Conservation (phyloP, 139 green algal genomes). For the Tetraselmis chui region DNA sequence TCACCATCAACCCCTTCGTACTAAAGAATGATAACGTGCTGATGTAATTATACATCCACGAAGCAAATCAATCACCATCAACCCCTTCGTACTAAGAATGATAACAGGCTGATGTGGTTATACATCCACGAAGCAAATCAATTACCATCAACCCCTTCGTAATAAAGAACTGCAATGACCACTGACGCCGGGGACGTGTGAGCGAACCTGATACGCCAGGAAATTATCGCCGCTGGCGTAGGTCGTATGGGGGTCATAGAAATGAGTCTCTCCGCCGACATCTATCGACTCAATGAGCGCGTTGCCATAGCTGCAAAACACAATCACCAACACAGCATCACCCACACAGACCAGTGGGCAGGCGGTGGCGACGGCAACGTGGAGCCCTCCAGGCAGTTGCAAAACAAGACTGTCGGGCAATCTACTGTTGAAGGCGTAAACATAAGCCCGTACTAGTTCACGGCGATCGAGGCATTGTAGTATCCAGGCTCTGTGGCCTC, state of each 20-base stretch:
- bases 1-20: no score
- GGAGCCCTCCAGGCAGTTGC: no score
- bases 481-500: not conserved
- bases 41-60: not conserved
- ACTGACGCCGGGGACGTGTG: no score
- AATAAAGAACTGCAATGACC: no score
- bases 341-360: no score
- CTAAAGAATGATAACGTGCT: no score
- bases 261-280: not conserved
- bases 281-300: not conserved
- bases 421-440: not conserved
- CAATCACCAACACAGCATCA: no score
- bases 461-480: not conserved
- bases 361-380: not conserved
- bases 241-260: not conserved
- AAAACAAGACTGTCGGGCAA: not conserved
- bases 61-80: no score
- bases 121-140: not conserved
- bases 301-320: not conserved
- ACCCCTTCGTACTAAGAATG: not conserved
- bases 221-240: not conserved
- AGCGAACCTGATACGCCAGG: not conserved
- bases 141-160: no score
- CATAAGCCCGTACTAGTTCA: not conserved
- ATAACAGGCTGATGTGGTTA: not conserved